A percentile compares a stretch with the other conserved stretches of the same genome.
Evolutionary conservation across 768 basidiomycete species (phyloP).

Genomic region (Boletus sp.): DNA sequence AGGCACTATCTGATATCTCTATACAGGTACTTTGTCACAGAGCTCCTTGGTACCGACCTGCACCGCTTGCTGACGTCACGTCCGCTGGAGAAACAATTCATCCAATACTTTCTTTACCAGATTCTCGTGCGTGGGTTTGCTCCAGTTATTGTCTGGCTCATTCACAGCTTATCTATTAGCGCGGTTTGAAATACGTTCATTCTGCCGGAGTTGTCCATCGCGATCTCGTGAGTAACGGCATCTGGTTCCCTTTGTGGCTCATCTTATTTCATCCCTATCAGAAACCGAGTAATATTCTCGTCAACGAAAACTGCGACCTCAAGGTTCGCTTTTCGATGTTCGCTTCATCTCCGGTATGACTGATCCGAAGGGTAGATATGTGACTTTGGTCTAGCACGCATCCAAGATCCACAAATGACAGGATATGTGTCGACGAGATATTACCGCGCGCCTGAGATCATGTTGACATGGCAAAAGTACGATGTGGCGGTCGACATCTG

Average conservation of each 20-base stretch:
- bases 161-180: constrained; percentile 43
- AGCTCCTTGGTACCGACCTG: constrained; percentile 95
- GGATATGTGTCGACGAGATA: constrained; percentile 99
- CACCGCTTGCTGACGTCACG: constrained; percentile 95
- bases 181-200: constrained; percentile 98
- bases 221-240: constrained; percentile 64
- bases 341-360: background rate
- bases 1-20: background rate
- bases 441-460: constrained; percentile 99
- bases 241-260: background rate
- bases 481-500: constrained; percentile 99
- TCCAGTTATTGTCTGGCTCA: constrained; percentile 1
- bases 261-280: constrained; percentile 26
- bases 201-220: constrained; percentile 99
- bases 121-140: constrained; percentile 67
- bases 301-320: constrained; percentile 99
- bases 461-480: constrained; percentile 99
- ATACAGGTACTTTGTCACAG: constrained; percentile 95
- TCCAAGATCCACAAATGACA: constrained; percentile 99
- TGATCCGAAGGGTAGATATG: constrained; percentile 66
- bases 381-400: constrained; percentile 97
- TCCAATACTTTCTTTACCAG: constrained; percentile 99
- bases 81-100: constrained; percentile 99
- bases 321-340: constrained; percentile 55
- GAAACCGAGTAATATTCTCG: constrained; percentile 99